A percentile compares a stretch with the other conserved stretches of the same genome.
Evolutionary conservation across 106 monocot genomes (phyloP).

Genomic region (Iris macrosiphon): DNA sequence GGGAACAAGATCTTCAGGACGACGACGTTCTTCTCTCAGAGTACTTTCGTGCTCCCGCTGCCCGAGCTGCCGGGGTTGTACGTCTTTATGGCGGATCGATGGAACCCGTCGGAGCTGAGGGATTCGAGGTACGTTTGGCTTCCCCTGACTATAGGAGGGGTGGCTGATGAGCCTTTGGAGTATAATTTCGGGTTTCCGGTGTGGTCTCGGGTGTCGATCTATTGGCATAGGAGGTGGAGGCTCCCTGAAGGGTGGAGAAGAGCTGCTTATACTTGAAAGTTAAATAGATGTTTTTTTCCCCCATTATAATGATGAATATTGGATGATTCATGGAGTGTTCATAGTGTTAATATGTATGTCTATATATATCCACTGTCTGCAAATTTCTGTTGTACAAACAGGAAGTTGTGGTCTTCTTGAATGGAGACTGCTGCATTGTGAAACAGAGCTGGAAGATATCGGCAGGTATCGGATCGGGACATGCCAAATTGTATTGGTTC

Average conservation of each 20-base stretch:
- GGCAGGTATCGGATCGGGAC: no score
- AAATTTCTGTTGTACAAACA: no score
- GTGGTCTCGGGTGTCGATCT: constrained; percentile 66
- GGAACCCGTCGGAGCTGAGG: constrained; percentile 75
- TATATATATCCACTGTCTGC: no score
- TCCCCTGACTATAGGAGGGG: constrained; percentile 66
- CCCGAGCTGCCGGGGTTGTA: constrained; percentile 56
- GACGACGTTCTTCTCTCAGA: constrained; percentile 88
- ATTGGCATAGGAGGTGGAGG: constrained; percentile 66
- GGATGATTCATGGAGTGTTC: constrained; percentile 5
- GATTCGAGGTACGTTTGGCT: constrained; percentile 97
- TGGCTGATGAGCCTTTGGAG: constrained; percentile 79
- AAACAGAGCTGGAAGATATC: no score
- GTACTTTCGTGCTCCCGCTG: constrained; percentile 70
- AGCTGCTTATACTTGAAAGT: constrained; percentile 10
- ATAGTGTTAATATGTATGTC: constrained; percentile 7
- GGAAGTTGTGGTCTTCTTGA: no score
- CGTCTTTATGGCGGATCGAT: constrained; percentile 91
- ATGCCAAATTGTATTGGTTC: no score
- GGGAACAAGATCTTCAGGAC: constrained; percentile 65
- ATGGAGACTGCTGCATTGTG: no score
- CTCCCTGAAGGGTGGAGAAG: constrained; percentile 50
- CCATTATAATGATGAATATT: background rate
- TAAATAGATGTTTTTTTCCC: background rate
- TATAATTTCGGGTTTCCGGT: constrained; percentile 67